phyloP scores from a whole-genome alignment of 106 monocot species.

The Phalaenopsis aphrodite region DNA sequence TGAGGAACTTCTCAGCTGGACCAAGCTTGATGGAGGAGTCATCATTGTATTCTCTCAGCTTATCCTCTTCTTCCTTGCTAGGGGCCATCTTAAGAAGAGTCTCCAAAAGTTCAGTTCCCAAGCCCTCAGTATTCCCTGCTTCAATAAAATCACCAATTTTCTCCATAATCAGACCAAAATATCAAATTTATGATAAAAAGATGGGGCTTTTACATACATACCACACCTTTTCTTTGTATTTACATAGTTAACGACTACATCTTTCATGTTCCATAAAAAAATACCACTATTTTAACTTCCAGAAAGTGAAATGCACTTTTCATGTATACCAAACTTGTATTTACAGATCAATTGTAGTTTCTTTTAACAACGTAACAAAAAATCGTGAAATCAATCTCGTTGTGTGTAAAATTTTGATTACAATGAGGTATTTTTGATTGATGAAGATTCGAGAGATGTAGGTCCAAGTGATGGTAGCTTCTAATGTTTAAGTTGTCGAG shows the following conservation, averaged over 20 bases:
- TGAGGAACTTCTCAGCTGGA: constrained; percentile 82
- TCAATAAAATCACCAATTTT: background rate
- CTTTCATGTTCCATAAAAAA: too few species aligned
- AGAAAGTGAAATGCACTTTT: too few species aligned
- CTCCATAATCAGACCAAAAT: background rate
- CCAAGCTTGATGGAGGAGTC: constrained; percentile 62
- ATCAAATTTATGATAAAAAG: too few species aligned
- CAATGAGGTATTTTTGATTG: background rate
- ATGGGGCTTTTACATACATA: too few species aligned
- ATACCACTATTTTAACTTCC: too few species aligned
- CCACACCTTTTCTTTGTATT: too few species aligned
- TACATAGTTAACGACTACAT: too few species aligned
- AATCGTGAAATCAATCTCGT: background rate
- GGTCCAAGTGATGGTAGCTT: too few species aligned
- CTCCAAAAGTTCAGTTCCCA: constrained; percentile 80
- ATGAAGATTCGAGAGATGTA: background rate
- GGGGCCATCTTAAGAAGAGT: constrained; percentile 90
- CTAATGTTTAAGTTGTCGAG: background rate
- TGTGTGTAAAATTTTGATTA: background rate
- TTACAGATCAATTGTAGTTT: too few species aligned
- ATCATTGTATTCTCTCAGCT: constrained; percentile 60
- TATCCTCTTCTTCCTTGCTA: constrained; percentile 79
- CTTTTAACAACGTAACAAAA: background rate
- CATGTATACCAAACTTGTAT: too few species aligned
- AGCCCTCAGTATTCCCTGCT: constrained; percentile 69